These are phyloP conservation scores for Trichoderma polysporum DNA, from an alignment of 2,329 filamentous ascomycete species.

Conservation along the genomic window DNA sequence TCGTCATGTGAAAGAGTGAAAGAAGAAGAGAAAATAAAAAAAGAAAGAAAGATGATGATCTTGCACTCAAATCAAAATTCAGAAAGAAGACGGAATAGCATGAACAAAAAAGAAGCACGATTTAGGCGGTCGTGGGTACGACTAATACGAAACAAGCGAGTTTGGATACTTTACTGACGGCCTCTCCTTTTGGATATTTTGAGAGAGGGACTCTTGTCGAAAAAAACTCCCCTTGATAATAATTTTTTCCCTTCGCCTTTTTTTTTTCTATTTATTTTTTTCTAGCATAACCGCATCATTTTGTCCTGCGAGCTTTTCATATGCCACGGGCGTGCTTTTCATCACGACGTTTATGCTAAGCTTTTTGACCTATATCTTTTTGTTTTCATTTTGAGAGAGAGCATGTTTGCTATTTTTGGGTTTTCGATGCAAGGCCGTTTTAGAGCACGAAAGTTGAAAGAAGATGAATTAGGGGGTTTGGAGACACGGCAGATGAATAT, in stretches of 20 bases:
- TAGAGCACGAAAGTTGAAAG: not conserved
- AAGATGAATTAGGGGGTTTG: not conserved
- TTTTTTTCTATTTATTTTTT: not conserved
- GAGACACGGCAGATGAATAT: not conserved
- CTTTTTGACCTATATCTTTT: constrained; percentile 3
- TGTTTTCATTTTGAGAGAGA: not conserved
- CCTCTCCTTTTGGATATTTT: not conserved
- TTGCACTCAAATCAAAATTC: not conserved
- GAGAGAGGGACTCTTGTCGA: not conserved
- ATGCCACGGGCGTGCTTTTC: not conserved
- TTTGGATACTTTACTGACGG: constrained; percentile 7
- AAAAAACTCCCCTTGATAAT: constrained; percentile 3
- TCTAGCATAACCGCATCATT: constrained; percentile 7
- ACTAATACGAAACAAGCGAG: constrained; percentile 16
- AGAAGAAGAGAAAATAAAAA: not conserved
- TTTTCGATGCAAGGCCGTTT: not conserved
- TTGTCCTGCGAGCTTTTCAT: not conserved
- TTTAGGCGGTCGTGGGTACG: not conserved
- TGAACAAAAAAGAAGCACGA: not conserved
- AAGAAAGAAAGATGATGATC: not conserved
- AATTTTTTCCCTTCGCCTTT: not conserved
- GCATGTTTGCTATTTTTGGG: constrained; percentile 1
- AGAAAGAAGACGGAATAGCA: not conserved
- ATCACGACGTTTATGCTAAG: constrained; percentile 9
- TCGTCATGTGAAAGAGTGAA: constrained; percentile 49